Percentiles rank a stretch among this genome's conserved stretches.
phyloP scores from a whole-genome alignment of 2,329 filamentous ascomycete genomes.

The Ophiostoma ips region DNA sequence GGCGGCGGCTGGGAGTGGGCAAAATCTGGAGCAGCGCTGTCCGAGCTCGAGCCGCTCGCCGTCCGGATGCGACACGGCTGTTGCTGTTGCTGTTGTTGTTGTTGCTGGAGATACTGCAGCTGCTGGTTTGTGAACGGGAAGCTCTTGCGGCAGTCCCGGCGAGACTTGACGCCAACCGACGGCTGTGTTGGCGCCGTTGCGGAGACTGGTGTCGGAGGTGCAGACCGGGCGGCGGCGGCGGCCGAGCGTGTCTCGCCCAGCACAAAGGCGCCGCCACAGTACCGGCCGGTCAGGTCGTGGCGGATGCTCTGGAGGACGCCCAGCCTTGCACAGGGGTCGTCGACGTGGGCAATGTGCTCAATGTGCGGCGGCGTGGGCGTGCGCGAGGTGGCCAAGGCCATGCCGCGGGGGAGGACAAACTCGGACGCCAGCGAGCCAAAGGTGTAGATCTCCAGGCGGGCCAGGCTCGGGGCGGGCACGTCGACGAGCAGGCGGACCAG shows the following conservation, averaged over 20 bases:
- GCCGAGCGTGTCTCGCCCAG: constrained; percentile 13
- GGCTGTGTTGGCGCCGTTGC: background rate
- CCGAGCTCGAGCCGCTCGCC: background rate
- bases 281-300: constrained; percentile 23
- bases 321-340: constrained; percentile 26
- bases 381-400: constrained; percentile 1
- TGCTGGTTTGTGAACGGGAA: constrained; percentile 4
- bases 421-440: constrained; percentile 27
- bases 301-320: constrained; percentile 25
- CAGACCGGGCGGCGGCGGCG: background rate
- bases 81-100: background rate
- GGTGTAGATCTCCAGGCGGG: constrained; percentile 30
- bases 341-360: constrained; percentile 23
- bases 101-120: background rate
- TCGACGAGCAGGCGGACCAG: constrained; percentile 26
- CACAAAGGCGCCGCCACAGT: constrained; percentile 27
- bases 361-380: constrained; percentile 17
- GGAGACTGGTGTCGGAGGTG: too few species aligned
- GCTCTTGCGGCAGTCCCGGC: constrained; percentile 2
- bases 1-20: too few species aligned
- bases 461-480: constrained; percentile 21
- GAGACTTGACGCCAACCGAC: background rate
- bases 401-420: constrained; percentile 22
- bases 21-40: background rate
- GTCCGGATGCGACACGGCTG: constrained; percentile 2